Evolutionary conservation across 2,329 filamentous ascomycete species (phyloP).

Genomic region (Cladophialophora carrionii): DNA sequence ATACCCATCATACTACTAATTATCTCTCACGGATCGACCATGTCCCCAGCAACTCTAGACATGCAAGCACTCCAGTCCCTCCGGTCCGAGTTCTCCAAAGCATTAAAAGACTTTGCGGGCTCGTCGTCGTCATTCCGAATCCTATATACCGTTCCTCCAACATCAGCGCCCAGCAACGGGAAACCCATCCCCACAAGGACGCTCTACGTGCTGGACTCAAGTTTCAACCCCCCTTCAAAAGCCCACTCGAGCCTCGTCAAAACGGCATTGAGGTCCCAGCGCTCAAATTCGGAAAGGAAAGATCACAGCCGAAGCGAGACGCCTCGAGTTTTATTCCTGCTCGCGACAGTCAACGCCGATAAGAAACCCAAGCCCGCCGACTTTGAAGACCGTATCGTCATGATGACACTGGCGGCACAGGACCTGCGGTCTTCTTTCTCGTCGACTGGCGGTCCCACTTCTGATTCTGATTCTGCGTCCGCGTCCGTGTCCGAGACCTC

Average conservation of each 20-base stretch:
- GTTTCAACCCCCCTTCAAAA: conserved; percentile 66
- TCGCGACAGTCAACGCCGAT: conserved; percentile 68
- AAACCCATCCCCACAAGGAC: conserved; percentile 20
- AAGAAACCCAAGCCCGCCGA: conserved; percentile 57
- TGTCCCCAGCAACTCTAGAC: conserved; percentile 20
- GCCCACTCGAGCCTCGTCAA: conserved; percentile 62
- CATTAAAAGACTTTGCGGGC: conserved; percentile 29
- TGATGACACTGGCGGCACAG: conserved; percentile 54
- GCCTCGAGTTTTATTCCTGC: conserved; percentile 59
- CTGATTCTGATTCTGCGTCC: background rate
- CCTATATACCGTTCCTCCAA: conserved; percentile 23
- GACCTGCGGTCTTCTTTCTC: conserved; percentile 42
- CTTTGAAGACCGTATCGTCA: conserved; percentile 54
- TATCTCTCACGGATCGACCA: background rate
- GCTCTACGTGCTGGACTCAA: conserved; percentile 67
- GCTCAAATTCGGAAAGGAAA: background rate
- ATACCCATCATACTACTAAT: background rate
- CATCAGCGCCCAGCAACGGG: conserved; percentile 18
- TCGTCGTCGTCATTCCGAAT: conserved; percentile 29
- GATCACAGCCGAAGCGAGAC: conserved; percentile 36
- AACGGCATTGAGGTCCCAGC: conserved; percentile 51
- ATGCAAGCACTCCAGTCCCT: conserved; percentile 27
- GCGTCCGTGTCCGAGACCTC: background rate
- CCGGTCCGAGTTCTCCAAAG: conserved; percentile 26
- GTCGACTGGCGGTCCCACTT: background rate